Evolutionary conservation across 345 rosid species (phyloP).

Genomic region (Salix koriyanagi): DNA sequence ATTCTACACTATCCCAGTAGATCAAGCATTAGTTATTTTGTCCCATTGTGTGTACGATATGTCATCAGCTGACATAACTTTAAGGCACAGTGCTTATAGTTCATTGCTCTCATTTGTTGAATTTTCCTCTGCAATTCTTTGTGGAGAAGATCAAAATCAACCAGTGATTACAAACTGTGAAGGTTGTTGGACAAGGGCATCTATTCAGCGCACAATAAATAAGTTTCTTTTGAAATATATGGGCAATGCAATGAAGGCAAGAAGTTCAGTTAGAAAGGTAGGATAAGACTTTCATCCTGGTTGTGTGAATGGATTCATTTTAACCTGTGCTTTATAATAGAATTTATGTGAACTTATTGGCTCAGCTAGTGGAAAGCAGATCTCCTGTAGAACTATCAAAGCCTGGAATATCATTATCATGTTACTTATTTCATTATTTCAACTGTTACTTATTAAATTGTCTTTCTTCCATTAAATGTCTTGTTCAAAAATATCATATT

Average conservation of each 20-base stretch:
- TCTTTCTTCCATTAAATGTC: background rate
- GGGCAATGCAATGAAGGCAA: slow-evolving; percentile 57
- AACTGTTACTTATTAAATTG: background rate
- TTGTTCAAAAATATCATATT: background rate
- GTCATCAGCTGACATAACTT: slow-evolving; percentile 65
- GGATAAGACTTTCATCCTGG: background rate
- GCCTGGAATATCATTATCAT: background rate
- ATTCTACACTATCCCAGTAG: slow-evolving; percentile 47
- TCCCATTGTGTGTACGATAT: slow-evolving; percentile 73
- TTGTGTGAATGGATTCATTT: background rate
- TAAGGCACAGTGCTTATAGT: slow-evolving; percentile 72
- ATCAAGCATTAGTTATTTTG: slow-evolving; percentile 57
- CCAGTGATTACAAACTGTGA: slow-evolving; percentile 30
- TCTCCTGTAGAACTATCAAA: background rate
- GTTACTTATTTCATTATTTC: background rate
- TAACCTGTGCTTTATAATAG: background rate
- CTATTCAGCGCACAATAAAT: slow-evolving; percentile 42
- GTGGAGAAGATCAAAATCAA: slow-evolving; percentile 31
- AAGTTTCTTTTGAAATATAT: slow-evolving; percentile 67
- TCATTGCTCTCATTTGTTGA: slow-evolving; percentile 69
- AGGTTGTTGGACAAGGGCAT: slow-evolving; percentile 50
- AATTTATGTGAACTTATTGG: background rate
- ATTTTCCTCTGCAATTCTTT: slow-evolving; percentile 52
- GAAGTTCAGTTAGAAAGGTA: slow-evolving; percentile 67
- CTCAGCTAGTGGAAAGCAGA: background rate